Conservation (phyloP, 148 eudicot genomes). For the Amaranthus hypochondriacus region DNA sequence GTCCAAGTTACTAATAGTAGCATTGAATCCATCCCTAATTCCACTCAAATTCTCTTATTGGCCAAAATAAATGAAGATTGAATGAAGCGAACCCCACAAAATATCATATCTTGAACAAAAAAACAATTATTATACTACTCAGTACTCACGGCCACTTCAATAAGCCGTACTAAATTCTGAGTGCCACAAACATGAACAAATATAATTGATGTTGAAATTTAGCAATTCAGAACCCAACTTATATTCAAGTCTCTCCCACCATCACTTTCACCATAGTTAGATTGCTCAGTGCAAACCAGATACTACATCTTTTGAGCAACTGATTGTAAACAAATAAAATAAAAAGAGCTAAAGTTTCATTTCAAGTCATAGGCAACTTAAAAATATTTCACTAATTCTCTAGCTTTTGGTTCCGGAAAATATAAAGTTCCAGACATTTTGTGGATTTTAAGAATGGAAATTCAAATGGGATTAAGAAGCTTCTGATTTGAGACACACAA, state of each 20-base stretch:
- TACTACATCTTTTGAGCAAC: too few species aligned
- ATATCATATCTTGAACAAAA: constrained; percentile 1
- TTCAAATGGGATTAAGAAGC: not conserved
- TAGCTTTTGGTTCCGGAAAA: not conserved
- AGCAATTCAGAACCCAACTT: not conserved
- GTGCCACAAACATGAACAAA: not conserved
- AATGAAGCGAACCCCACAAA: constrained; percentile 15
- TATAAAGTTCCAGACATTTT: not conserved
- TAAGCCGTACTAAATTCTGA: not conserved
- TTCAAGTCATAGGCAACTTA: too few species aligned
- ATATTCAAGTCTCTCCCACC: not conserved
- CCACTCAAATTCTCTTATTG: constrained; percentile 11
- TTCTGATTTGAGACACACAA: not conserved
- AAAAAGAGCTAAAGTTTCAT: too few species aligned
- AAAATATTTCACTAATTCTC: not conserved
- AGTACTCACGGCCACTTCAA: constrained; percentile 15
- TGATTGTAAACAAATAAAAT: too few species aligned
- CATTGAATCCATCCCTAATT: constrained; percentile 16
- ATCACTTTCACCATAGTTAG: not conserved
- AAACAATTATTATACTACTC: constrained; percentile 6
- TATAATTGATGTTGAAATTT: not conserved
- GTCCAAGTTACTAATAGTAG: constrained; percentile 27
- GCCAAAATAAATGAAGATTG: constrained; percentile 13
- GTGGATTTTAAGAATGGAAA: not conserved
- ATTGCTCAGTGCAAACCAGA: too few species aligned